Evolutionary conservation across 352 stramenopile genomes (phyloP).

Genomic region (Aphanomyces astaci): DNA sequence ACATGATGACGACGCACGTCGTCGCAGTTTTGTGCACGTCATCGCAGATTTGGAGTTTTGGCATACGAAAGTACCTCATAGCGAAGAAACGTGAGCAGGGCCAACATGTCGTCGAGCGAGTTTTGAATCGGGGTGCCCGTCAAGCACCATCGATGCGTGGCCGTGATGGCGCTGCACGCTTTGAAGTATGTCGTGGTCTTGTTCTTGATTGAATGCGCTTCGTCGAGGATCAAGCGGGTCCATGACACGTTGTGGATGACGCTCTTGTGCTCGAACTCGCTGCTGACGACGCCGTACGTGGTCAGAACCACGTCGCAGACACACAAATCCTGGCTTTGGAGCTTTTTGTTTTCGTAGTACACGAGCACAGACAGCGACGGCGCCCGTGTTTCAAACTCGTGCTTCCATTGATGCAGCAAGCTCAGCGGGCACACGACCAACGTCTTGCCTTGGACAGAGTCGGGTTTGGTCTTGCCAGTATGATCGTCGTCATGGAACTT

Average conservation of each 20-base stretch:
- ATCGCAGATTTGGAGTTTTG: neutral
- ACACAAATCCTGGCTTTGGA: conserved; percentile 22
- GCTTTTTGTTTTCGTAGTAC: conserved; percentile 63
- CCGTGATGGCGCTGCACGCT: conserved; percentile 42
- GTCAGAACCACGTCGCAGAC: conserved; percentile 72
- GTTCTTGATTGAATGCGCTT: conserved; percentile 90
- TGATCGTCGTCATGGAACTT: too few species aligned
- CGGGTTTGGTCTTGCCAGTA: too few species aligned
- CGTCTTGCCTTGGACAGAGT: conserved; percentile 35
- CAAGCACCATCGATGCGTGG: conserved; percentile 80
- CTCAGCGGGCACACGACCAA: conserved; percentile 83
- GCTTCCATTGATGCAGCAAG: conserved; percentile 84
- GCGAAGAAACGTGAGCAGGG: conserved; percentile 73
- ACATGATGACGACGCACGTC: too few species aligned
- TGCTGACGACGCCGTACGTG: conserved; percentile 73
- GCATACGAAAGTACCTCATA: conserved; percentile 35
- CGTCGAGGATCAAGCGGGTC: conserved; percentile 85
- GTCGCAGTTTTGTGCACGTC: too few species aligned
- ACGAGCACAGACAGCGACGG: conserved; percentile 47
- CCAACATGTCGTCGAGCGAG: conserved; percentile 79
- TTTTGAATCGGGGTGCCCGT: conserved; percentile 89
- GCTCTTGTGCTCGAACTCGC: conserved; percentile 45
- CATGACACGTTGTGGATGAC: conserved; percentile 36
- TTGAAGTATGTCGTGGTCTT: conserved; percentile 63
- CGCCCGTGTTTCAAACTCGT: conserved; percentile 57